Conservation (phyloP, 257 asterid genomes). For the Solanum tacnaense region DNA sequence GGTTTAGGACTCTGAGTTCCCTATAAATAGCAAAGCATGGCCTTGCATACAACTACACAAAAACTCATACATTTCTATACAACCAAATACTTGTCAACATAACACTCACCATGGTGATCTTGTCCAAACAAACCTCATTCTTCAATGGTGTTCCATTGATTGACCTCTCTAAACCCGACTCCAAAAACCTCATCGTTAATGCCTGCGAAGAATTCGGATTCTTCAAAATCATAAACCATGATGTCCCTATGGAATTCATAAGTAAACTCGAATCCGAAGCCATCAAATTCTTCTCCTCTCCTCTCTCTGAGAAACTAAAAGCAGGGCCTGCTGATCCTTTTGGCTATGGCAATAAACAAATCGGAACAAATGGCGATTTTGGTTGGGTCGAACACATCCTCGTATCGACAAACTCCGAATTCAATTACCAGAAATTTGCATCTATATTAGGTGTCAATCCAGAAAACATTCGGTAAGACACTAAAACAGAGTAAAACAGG, state of each 20-base stretch:
- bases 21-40: neutral
- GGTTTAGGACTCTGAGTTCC: neutral
- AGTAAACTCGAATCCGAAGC: slow-evolving; percentile 53
- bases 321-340: slow-evolving; percentile 69
- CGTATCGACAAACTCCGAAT: slow-evolving; percentile 30
- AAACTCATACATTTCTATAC: neutral
- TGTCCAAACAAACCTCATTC: slow-evolving; percentile 32
- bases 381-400: slow-evolving; percentile 75
- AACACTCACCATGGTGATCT: slow-evolving; percentile 21
- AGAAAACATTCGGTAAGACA: slow-evolving; percentile 37
- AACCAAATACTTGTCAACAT: neutral
- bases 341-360: slow-evolving; percentile 60
- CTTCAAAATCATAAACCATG: slow-evolving; percentile 61
- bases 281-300: slow-evolving; percentile 47
- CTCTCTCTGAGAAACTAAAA: slow-evolving; percentile 34
- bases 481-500: neutral
- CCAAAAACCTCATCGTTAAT: neutral
- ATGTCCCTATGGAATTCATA: slow-evolving; percentile 45
- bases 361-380: slow-evolving; percentile 52
- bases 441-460: slow-evolving; percentile 50
- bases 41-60: neutral
- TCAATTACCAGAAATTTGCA: slow-evolving; percentile 29
- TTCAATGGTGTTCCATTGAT: slow-evolving; percentile 37
- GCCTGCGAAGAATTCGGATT: slow-evolving; percentile 84
- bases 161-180: slow-evolving; percentile 69